A percentile compares a stretch with the other conserved stretches of the same genome.
Evolutionary conservation across 176 grass and related monocot genomes (phyloP).

Genomic region (Cenchrus americanus): DNA sequence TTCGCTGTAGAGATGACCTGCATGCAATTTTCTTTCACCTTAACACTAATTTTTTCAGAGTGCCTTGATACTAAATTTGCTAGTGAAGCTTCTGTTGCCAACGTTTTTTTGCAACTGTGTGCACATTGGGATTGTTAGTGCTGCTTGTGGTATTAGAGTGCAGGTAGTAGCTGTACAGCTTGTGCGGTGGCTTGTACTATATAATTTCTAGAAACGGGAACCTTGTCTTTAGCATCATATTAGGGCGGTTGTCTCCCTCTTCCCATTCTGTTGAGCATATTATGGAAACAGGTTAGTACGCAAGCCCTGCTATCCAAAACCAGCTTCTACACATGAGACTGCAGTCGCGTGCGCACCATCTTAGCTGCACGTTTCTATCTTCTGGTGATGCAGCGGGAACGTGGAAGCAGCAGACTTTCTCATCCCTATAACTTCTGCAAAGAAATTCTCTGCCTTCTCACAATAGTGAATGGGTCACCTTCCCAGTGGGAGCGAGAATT

Average conservation of each 20-base stretch:
- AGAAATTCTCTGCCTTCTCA: not conserved
- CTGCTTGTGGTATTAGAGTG: not conserved
- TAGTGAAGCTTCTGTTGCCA: constrained; percentile 19
- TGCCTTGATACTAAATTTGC: not conserved
- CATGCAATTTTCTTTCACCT: not conserved
- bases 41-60: not conserved
- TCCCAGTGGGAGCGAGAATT: not conserved
- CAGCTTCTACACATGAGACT: constrained; percentile 1
- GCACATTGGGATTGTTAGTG: constrained; percentile 14
- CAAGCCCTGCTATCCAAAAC: not conserved
- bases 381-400: not conserved
- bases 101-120: not conserved
- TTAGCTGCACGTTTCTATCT: constrained; percentile 2
- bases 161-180: not conserved
- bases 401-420: not conserved
- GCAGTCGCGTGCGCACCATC: not conserved
- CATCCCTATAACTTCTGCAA: not conserved
- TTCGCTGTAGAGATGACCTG: not conserved
- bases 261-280: not conserved
- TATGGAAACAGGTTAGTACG: not conserved
- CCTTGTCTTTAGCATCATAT: not conserved
- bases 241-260: not conserved
- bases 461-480: not conserved
- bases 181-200: constrained; percentile 9
- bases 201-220: not conserved